Percentiles rank a stretch among this genome's conserved stretches.
Evolutionary conservation across 257 asterid genomes (phyloP).

Genomic region (Plectranthus barbatus): DNA sequence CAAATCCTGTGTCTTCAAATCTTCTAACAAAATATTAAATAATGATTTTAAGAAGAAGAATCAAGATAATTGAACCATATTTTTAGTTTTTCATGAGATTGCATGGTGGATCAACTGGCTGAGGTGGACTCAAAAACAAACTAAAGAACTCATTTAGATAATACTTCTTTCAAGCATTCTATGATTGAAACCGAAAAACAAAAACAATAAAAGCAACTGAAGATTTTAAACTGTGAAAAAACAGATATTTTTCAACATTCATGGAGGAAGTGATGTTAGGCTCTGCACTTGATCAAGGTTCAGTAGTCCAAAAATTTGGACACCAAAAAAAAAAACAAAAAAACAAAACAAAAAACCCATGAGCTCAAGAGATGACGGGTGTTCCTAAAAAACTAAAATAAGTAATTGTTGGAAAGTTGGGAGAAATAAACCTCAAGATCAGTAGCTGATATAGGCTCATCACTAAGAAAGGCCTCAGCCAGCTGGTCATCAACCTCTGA

Average conservation of each 20-base stretch:
- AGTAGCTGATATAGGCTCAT: slow-evolving; percentile 75
- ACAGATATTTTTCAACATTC: background rate
- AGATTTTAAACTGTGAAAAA: background rate
- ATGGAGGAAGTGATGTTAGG: background rate
- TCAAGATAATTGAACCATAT: background rate
- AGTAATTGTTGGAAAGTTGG: background rate
- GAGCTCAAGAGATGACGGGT: background rate
- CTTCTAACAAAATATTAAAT: background rate
- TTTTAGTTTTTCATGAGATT: background rate
- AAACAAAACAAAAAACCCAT: no score
- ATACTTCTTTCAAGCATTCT: background rate
- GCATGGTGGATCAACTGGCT: background rate
- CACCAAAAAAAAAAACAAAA: no score
- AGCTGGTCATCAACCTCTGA: slow-evolving; percentile 96
- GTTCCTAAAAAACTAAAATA: background rate
- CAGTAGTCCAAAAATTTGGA: background rate
- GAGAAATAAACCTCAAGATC: slow-evolving; percentile 66
- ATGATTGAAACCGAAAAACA: background rate
- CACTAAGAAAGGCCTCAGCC: slow-evolving; percentile 84
- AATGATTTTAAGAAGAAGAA: background rate
- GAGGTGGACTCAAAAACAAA: background rate
- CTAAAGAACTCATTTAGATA: background rate
- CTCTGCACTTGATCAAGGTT: background rate
- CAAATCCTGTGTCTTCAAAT: background rate
- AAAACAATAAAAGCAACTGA: background rate